phyloP scores from a whole-genome alignment of 176 grass and related monocot genomes.

The Carex myosuroides region DNA sequence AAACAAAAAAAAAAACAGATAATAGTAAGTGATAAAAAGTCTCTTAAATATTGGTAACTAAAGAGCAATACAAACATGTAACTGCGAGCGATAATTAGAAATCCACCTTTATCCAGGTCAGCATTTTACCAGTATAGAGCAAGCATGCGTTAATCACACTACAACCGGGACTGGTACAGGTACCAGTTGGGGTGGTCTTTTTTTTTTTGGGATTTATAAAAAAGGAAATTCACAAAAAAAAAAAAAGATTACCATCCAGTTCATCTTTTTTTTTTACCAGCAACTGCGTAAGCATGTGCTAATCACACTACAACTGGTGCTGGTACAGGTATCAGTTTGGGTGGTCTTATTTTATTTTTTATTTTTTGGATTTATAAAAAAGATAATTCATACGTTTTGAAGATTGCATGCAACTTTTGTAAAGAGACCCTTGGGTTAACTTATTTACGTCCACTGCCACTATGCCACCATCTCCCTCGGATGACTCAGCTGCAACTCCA shows the following conservation, averaged over 20 bases:
- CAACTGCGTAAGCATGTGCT: background rate
- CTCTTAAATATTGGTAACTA: background rate
- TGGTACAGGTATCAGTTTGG: background rate
- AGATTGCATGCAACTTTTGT: slow-evolving; percentile 51
- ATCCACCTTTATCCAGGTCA: background rate
- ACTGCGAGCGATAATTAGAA: background rate
- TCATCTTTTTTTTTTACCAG: background rate
- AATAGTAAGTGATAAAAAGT: background rate
- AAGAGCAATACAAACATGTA: background rate
- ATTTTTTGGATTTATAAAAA: background rate
- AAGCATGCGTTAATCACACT: background rate
- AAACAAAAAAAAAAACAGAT: background rate
- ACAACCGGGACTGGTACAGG: background rate
- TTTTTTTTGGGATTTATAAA: background rate
- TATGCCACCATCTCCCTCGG: slow-evolving; percentile 30
- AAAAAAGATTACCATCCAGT: background rate
- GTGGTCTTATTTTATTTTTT: background rate
- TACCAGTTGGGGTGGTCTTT: background rate
- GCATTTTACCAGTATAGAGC: background rate
- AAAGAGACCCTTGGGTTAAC: slow-evolving; percentile 64
- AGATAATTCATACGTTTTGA: slow-evolving; percentile 58
- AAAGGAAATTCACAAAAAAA: slow-evolving; percentile 23
- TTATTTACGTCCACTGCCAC: slow-evolving; percentile 46
- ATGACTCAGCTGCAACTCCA: slow-evolving; percentile 45
- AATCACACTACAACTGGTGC: background rate